Evolutionary conservation across 805 yeast species (phyloP).

Genomic region (Tetrapisispora iriomotensis): DNA sequence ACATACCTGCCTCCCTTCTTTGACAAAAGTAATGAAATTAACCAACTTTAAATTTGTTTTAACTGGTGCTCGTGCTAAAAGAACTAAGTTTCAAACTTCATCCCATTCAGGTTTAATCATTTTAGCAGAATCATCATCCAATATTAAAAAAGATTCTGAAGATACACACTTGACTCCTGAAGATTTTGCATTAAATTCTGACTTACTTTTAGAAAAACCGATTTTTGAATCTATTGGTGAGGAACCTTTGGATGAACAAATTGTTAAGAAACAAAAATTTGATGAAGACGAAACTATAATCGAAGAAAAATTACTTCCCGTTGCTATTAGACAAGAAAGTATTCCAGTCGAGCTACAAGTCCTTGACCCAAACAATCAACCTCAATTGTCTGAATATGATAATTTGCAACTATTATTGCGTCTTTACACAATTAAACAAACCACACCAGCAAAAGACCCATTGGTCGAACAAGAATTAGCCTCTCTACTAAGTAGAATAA

Average conservation of each 20-base stretch:
- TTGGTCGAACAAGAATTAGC: conserved; percentile 74
- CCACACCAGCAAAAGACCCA: conserved; percentile 61
- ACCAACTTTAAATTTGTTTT: conserved; percentile 55
- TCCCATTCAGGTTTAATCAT: conserved; percentile 68
- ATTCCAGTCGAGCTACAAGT: conserved; percentile 46
- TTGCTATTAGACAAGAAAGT: conserved; percentile 49
- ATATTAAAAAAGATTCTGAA: conserved; percentile 1
- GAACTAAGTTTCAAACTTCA: conserved; percentile 71
- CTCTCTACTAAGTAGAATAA: conserved; percentile 64
- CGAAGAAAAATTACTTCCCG: conserved; percentile 45
- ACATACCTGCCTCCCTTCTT: conserved; percentile 44
- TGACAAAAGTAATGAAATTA: conserved; percentile 46
- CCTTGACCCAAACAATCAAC: conserved; percentile 77
- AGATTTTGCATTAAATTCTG: conserved; percentile 58
- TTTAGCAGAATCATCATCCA: conserved; percentile 46
- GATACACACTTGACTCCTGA: conserved; percentile 35
- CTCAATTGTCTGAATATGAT: conserved; percentile 60
- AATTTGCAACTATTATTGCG: conserved; percentile 64
- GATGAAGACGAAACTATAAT: conserved; percentile 31
- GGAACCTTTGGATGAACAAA: conserved; percentile 35
- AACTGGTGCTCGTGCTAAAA: conserved; percentile 81
- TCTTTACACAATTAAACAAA: conserved; percentile 50
- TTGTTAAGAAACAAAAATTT: conserved; percentile 28
- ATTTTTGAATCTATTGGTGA: conserved; percentile 51
- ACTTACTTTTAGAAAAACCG: conserved; percentile 67